These are phyloP conservation scores for Scedosporium apiospermum DNA, from an alignment of 2,329 filamentous ascomycete genomes.

Conservation along the genomic window DNA sequence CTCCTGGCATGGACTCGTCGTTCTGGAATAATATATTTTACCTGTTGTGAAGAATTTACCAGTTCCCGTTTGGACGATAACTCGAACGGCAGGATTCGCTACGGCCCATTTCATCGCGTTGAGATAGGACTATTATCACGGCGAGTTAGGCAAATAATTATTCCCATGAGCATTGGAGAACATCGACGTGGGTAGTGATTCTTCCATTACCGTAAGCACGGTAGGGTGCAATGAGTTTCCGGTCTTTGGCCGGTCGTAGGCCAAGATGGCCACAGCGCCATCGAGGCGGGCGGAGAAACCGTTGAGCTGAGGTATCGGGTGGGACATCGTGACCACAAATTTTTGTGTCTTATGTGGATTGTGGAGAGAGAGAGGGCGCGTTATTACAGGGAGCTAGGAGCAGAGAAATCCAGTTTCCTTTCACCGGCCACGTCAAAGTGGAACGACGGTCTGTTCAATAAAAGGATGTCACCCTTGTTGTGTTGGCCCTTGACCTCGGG, in stretches of 20 bases:
- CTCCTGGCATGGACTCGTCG: not conserved
- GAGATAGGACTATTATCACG: not conserved
- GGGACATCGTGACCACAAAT: not conserved
- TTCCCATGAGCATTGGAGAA: not conserved
- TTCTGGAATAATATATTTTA: not conserved
- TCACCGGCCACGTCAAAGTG: not conserved
- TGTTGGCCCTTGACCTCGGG: not conserved
- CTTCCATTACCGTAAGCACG: slow-evolving; percentile 3
- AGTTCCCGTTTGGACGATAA: slow-evolving; percentile 5
- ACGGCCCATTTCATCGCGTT: slow-evolving; percentile 3
- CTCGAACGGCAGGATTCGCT: not conserved
- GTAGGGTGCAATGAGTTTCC: slow-evolving; percentile 3
- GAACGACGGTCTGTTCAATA: not conserved
- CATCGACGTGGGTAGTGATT: not conserved
- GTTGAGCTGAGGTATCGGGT: not conserved
- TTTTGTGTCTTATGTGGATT: not conserved
- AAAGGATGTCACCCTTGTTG: not conserved
- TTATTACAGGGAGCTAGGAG: not conserved
- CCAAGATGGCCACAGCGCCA: not conserved
- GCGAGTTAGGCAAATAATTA: not conserved
- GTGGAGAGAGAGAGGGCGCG: not conserved
- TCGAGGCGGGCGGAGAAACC: slow-evolving; percentile 1
- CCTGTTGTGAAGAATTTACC: slow-evolving; percentile 8
- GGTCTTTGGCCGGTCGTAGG: slow-evolving; percentile 1
- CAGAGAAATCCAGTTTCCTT: not conserved